Evolutionary conservation across 75 land plant genomes (phyloP).

Genomic region (Cunninghamia lanceolata): DNA sequence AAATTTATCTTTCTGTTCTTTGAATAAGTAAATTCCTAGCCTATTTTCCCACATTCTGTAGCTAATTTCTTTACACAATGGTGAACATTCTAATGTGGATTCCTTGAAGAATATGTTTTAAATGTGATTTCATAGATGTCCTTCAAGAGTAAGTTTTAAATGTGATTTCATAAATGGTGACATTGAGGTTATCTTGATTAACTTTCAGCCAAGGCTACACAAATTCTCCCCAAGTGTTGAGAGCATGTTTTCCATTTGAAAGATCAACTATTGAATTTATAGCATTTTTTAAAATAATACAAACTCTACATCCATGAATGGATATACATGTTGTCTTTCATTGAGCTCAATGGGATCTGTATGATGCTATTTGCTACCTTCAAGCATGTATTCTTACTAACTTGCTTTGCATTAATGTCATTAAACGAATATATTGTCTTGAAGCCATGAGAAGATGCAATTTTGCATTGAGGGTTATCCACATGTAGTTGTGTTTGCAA

Average conservation of each 20-base stretch:
- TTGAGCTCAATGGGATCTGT: not conserved
- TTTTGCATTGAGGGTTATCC: too few species aligned
- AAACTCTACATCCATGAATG: not conserved
- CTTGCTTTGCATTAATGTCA: too few species aligned
- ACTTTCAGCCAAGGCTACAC: not conserved
- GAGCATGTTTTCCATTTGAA: not conserved
- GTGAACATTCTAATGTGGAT: not conserved
- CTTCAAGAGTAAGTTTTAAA: not conserved
- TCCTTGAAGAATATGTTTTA: not conserved
- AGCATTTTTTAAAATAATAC: too few species aligned
- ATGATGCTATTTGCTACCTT: not conserved
- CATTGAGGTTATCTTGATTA: conserved; percentile 2
- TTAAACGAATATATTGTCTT: too few species aligned
- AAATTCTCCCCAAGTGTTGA: not conserved
- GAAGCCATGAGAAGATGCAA: too few species aligned
- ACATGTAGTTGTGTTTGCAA: too few species aligned
- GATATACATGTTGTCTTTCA: not conserved
- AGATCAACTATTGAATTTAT: too few species aligned
- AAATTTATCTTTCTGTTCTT: not conserved
- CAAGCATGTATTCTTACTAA: not conserved
- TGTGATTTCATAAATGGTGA: not conserved
- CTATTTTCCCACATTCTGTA: not conserved
- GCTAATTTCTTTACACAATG: not conserved
- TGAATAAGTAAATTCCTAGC: not conserved
- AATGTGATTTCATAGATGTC: too few species aligned